phyloP scores from a whole-genome alignment of 208 protist genomes.

The Crithidia thermophila region DNA sequence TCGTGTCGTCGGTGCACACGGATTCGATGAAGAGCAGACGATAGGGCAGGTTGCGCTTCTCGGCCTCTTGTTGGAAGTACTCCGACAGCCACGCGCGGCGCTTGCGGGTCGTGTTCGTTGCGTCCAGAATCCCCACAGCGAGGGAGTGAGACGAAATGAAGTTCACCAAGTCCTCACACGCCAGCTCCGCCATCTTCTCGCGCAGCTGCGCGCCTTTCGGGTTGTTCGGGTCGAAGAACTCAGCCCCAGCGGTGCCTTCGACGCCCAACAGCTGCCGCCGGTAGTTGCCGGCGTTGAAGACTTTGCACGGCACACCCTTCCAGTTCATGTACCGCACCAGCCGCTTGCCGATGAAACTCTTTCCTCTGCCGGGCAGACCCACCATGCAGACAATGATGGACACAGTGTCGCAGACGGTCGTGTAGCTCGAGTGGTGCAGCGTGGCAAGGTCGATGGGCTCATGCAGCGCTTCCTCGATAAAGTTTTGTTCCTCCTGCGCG shows the following conservation, averaged over 20 bases:
- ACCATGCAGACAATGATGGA: conserved; percentile 91
- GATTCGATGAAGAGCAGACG: conserved; percentile 93
- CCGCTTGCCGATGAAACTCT: conserved; percentile 87
- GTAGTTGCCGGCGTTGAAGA: conserved; percentile 93
- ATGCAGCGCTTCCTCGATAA: conserved; percentile 21
- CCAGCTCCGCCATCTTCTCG: conserved; percentile 86
- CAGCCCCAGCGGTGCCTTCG: conserved; percentile 58
- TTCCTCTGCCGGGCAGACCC: conserved; percentile 87
- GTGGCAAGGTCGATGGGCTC: conserved; percentile 12
- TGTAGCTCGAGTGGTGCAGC: conserved; percentile 71
- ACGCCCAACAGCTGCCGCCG: conserved; percentile 81
- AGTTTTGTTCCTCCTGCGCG: conserved; percentile 19
- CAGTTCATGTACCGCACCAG: conserved; percentile 92
- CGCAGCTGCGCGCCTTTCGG: conserved; percentile 64
- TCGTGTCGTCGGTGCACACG: conserved; percentile 87
- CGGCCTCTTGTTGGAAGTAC: conserved; percentile 57
- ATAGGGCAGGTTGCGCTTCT: conserved; percentile 49
- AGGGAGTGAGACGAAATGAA: conserved; percentile 71
- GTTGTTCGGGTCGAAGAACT: conserved; percentile 88
- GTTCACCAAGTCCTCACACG: conserved; percentile 78
- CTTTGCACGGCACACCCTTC: conserved; percentile 86
- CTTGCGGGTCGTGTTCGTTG: conserved; percentile 89
- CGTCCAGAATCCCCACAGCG: conserved; percentile 91
- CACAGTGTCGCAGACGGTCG: conserved; percentile 75
- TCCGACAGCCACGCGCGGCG: conserved; percentile 67